Evolutionary conservation across 164 flowering plant genomes (phyloP), one percentile per base, ranked within the genome.

Genomic region (Aristolochia californica): DNA sequence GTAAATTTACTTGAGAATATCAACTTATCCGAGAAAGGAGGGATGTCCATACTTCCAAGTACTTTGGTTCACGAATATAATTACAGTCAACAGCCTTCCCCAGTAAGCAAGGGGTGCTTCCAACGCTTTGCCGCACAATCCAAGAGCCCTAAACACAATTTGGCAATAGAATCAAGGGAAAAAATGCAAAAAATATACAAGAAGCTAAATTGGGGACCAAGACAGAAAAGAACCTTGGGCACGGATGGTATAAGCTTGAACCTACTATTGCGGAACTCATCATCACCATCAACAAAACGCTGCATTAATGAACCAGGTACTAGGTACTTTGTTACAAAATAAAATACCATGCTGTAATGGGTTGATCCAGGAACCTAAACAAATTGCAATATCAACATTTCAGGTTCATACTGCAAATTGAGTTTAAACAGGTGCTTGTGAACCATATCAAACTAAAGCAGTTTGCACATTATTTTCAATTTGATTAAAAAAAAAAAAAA

Each of bases 91-190:
- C 95, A 56, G 97, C 97, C 72, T 90, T 94, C 23, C 99, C 97
- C 60, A 94, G 65, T 48, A 94, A 71, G 75, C 99, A 94, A 53
- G 99, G 99, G 20, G 96, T 87, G 69, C 96, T 84, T 62, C 99
- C 99, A 73, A 90, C 99, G 80, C 99, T 94, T 72, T 94, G 99
- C 9, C 97, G 91, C 48, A 94, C 99, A 73, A 94, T 90, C 97
- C 99, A 94, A 45, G 97, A 90, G 21, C 99, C 99, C 97, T 94
- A n/a, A n/a, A 77, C 69, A 75, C 43, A 53, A 70, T 65, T 50
- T 40, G 30, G 40, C 43, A 5, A 15, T 43, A 51, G 57, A 38
- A 53, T 59, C 50, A 44, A 60, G 14, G 48, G 22, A 59, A 15
- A 58, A 9, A 27, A 55, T 24, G 26, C 44, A 5, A 13, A 55